phyloP scores from a whole-genome alignment of 1,284 basidiomycete genomes.

The Sporisorium graminicola region DNA sequence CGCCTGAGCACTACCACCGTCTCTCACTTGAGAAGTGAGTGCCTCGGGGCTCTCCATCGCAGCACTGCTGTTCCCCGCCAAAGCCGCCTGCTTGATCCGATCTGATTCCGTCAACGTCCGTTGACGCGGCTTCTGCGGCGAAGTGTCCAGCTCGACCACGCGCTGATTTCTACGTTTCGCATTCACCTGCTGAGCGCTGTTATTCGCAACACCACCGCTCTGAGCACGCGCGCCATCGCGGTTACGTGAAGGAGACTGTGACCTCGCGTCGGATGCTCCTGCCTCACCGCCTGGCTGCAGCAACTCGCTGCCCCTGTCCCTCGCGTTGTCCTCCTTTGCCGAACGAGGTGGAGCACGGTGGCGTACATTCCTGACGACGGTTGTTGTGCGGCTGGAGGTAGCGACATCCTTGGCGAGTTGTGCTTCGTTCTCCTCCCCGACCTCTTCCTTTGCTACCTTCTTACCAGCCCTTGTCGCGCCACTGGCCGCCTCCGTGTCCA shows the following conservation, averaged over 20 bases:
- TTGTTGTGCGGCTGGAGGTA: conserved; percentile 20
- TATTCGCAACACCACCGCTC: neutral
- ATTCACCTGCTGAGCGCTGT: conserved; percentile 6
- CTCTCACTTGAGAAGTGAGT: too few species aligned
- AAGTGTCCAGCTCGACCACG: conserved; percentile 42
- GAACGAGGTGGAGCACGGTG: conserved; percentile 15
- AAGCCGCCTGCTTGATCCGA: conserved; percentile 48
- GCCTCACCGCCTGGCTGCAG: neutral
- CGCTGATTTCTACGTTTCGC: conserved; percentile 32
- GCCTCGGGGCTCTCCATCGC: conserved; percentile 18
- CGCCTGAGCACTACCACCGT: neutral
- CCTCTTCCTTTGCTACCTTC: neutral
- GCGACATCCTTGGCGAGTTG: conserved; percentile 30
- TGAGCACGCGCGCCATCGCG: neutral
- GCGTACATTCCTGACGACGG: conserved; percentile 32
- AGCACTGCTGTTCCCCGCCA: conserved; percentile 18
- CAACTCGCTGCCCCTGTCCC: conserved; percentile 21
- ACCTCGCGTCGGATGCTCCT: conserved; percentile 1
- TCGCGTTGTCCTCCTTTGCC: neutral
- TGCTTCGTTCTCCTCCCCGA: conserved; percentile 35
- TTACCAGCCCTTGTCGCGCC: neutral
- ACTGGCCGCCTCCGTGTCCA: neutral
- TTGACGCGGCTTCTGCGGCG: conserved; percentile 29
- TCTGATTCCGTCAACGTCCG: conserved; percentile 44
- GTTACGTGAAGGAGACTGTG: conserved; percentile 15